These are phyloP conservation scores for Calonectria crousiana DNA, from an alignment of 2,329 filamentous ascomycete species.

Conservation along the genomic window DNA sequence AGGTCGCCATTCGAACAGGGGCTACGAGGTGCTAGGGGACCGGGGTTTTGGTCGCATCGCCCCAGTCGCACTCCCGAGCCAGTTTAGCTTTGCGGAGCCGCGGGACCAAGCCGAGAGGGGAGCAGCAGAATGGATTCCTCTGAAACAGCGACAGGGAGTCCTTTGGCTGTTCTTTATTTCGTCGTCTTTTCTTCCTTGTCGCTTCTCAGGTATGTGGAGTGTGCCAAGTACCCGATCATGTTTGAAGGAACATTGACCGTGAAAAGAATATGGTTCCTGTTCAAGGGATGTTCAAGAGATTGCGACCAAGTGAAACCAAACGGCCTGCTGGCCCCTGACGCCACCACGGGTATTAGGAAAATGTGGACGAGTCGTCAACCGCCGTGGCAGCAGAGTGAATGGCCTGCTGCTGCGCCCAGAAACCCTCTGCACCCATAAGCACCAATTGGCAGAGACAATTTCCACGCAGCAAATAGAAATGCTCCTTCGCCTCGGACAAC, in stretches of 20 bases:
- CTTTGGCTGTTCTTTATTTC: neutral
- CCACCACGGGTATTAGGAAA: neutral
- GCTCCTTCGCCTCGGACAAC: neutral
- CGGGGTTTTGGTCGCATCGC: constrained; percentile 11
- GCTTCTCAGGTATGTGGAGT: constrained; percentile 8
- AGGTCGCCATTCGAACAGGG: neutral
- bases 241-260: neutral
- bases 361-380: neutral
- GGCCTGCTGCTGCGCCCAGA: neutral
- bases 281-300: neutral
- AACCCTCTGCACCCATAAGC: neutral
- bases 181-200: neutral
- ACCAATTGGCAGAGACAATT: neutral
- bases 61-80: constrained; percentile 25
- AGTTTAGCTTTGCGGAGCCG: constrained; percentile 29
- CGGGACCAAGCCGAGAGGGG: constrained; percentile 19
- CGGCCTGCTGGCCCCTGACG: neutral
- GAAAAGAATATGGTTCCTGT: neutral
- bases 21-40: neutral
- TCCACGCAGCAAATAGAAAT: neutral
- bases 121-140: constrained; percentile 13
- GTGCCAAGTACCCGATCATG: neutral
- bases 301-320: neutral
- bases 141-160: constrained; percentile 22
- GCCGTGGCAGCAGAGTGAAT: neutral